Conservation (phyloP, 1,139 yeast species). For the Sugiyamaella novakii region DNA sequence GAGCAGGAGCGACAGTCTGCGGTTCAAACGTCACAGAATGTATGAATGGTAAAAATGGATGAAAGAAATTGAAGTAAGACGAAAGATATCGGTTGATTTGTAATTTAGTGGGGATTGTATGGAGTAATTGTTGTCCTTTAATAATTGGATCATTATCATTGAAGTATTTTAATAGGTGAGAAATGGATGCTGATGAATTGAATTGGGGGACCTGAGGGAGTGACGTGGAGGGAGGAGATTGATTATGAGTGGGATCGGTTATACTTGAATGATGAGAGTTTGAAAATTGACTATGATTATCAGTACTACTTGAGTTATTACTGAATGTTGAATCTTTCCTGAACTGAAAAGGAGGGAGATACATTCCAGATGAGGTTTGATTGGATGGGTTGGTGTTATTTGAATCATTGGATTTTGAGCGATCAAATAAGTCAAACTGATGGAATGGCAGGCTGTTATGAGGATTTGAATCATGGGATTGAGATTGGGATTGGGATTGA, state of each 20-base stretch:
- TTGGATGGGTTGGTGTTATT: not conserved
- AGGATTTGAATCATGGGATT: slow-evolving; percentile 1
- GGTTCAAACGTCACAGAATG: slow-evolving; percentile 42
- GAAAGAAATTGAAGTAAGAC: slow-evolving; percentile 41
- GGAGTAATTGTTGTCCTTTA: slow-evolving; percentile 22
- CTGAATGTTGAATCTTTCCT: slow-evolving; percentile 18
- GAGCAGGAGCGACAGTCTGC: slow-evolving; percentile 36
- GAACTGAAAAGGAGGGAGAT: slow-evolving; percentile 19
- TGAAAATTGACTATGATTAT: slow-evolving; percentile 11
- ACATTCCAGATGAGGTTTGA: not conserved
- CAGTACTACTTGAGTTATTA: slow-evolving; percentile 5
- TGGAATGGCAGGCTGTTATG: slow-evolving; percentile 5
- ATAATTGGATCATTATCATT: slow-evolving; percentile 24
- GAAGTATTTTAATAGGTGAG: slow-evolving; percentile 29
- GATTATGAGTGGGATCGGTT: slow-evolving; percentile 3
- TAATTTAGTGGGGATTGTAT: slow-evolving; percentile 33
- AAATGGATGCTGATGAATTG: slow-evolving; percentile 26
- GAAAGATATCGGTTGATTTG: slow-evolving; percentile 40
- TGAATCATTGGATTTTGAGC: not conserved
- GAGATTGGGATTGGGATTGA: not conserved
- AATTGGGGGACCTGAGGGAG: slow-evolving; percentile 33
- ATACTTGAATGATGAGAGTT: slow-evolving; percentile 12
- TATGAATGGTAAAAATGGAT: slow-evolving; percentile 42
- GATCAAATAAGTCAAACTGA: slow-evolving; percentile 16
- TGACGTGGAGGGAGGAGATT: slow-evolving; percentile 1